phyloP scores from a whole-genome alignment of 129 eudicot species.

The Apium graveolens region DNA sequence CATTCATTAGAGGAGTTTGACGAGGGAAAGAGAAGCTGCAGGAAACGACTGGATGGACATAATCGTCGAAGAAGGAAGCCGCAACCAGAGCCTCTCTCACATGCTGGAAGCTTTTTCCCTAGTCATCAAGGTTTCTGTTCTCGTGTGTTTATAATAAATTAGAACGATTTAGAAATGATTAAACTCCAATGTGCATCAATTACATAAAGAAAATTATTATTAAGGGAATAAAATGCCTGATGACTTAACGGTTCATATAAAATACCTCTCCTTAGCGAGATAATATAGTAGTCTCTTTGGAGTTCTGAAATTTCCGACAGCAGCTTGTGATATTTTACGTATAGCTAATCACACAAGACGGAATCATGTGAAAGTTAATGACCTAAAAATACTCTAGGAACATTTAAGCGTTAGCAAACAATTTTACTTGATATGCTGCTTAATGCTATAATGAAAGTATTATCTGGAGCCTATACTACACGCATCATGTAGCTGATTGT shows the following conservation, averaged over 20 bases:
- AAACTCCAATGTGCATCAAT: background rate
- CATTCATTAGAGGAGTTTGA: constrained; percentile 55
- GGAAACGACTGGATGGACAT: constrained; percentile 60
- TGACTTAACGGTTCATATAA: background rate
- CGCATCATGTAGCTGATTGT: background rate
- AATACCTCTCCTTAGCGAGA: background rate
- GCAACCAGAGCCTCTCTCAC: constrained; percentile 36
- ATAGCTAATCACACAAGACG: background rate
- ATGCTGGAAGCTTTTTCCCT: constrained; percentile 31
- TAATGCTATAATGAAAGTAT: background rate
- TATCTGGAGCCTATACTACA: background rate
- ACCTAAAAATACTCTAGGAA: background rate
- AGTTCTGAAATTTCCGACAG: background rate
- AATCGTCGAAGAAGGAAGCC: constrained; percentile 55
- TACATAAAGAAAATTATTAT: background rate
- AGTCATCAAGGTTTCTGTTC: constrained; percentile 34
- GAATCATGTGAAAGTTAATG: background rate
- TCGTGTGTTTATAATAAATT: background rate
- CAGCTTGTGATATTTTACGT: background rate
- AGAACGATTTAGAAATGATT: background rate
- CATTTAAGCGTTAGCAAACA: background rate
- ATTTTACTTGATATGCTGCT: too few relatives aligned
- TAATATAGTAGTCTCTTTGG: background rate
- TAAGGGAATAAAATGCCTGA: background rate
- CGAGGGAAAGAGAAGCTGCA: constrained; percentile 53